Evolutionary conservation across 2,329 filamentous ascomycete species (phyloP), one percentile per base, ranked within the genome.

Genomic region (Paracoccidioides brasiliensis): DNA sequence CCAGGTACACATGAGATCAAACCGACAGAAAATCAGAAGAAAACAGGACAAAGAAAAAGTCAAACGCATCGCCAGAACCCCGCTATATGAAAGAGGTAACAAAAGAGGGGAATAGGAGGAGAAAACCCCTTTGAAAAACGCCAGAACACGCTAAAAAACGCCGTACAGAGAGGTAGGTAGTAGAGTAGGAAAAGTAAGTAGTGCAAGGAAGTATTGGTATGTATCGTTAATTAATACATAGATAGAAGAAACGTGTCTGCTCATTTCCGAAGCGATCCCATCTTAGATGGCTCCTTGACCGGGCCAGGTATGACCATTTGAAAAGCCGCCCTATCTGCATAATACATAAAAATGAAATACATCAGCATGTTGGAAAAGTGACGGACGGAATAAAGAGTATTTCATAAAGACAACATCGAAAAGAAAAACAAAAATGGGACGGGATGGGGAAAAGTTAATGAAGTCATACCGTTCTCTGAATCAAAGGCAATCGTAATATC

Each of bases 401-500:
- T 1, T 22, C 2, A 22, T 22, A 22, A 22, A 22, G 22, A 22
- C 22, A 22, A 22, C 2, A 22, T 22, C 22, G 22, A 22, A 22
- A 1, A 22, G 22, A 22, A 22, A 22, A 22, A 22, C 22, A 22
- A 22, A 22, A 22, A 22, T n/a, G n/a, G 22, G 22, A 22, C 22
- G 22, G 22, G 22, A 22, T 22, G 22, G 22, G 22, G 2, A 22
- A 22, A 22, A 22, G 22, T 22, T 22, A 22, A 22, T 22, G 22
- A 22, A 44, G 53, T 77, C 85, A 75, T 71, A 90, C 86, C 85
- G 64, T 79, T 75, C 67, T 88, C 85, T 48, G 78, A 84, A 60
- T 95, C 89, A 75, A 96, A 96, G 58, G 84, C 72, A 64, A 96
- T 84, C 9, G 84, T 80, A 62, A 96, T 88, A 72, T 96, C 90